Evolutionary conservation across 78 protist species (phyloP), one percentile per base, ranked within the genome.

Genomic region (Dictyostelium intermedium): DNA sequence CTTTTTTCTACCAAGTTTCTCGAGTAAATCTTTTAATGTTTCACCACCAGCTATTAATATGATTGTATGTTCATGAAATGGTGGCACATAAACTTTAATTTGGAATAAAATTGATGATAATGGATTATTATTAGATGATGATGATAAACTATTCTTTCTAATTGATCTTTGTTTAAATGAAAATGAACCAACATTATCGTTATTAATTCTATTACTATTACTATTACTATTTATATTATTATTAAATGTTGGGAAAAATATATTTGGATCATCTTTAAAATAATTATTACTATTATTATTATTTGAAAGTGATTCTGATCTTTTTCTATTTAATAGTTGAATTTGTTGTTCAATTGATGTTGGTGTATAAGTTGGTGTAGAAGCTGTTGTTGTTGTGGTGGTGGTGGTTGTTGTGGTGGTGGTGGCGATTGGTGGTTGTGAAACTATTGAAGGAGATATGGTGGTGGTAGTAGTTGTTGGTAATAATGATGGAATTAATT

Each of bases 31-130:
- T 32, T 63, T 87, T 32, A 87, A 9, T 10, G 77, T 79, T 20
- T 77, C 84, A 32, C 43, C 70, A 13, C 37, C 30, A 1, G 30
- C 20, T 4, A 79, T 50, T 79, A 14, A 27, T 16, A 87, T 37
- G 10, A 87, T 60, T 23, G 79, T 87, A 74, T 87, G 93, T 66
- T 87, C 93, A 18, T 63, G 25, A 53, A 61, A 63, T 79, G 93
- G 93, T 63, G 93, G 93, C 9, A 79, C 74, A 53, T 45, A 87
- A 23, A 87, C 80, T 61, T 87, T 87, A 5, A 87, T 23, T 14
- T 56, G 32, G 27, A 45, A 16, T 13, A 30, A 27, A 45, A 79
- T 25, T 0, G 56, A 25, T 39, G 35, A 11, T 43, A 23, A n/a
- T 63, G 18, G 25, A 35, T 30, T 35, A 73, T 35, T 73, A n/a